phyloP scores from a whole-genome alignment of 768 basidiomycete genomes.

The Pisolithus tinctorius region DNA sequence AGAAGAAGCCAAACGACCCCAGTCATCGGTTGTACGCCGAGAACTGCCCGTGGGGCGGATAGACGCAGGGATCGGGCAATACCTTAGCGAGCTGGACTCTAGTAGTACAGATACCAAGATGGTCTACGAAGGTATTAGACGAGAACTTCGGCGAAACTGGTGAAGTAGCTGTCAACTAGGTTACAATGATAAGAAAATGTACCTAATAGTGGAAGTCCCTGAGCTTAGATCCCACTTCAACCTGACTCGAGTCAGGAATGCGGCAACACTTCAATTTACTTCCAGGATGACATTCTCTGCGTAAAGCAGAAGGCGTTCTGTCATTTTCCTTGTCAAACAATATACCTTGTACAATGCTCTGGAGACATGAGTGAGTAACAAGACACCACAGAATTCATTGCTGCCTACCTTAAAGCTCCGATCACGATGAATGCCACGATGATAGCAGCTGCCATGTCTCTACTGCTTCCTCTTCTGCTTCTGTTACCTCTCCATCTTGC shows the following conservation, averaged over 20 bases:
- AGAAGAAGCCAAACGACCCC: constrained; percentile 66
- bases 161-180: constrained; percentile 29
- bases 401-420: constrained; percentile 54
- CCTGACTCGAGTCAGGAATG: not conserved
- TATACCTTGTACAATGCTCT: constrained; percentile 74
- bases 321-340: constrained; percentile 48
- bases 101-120: constrained; percentile 54
- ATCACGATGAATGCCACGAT: constrained; percentile 53
- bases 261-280: constrained; percentile 39
- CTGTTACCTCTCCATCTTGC: constrained; percentile 58
- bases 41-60: constrained; percentile 78
- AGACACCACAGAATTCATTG: not conserved
- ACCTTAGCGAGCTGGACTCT: constrained; percentile 62
- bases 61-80: constrained; percentile 66
- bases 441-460: constrained; percentile 61
- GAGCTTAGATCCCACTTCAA: constrained; percentile 1
- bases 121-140: constrained; percentile 64
- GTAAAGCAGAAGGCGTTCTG: constrained; percentile 55
- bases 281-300: constrained; percentile 81
- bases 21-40: constrained; percentile 50
- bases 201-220: constrained; percentile 7
- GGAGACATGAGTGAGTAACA: constrained; percentile 8
- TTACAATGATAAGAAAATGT: constrained; percentile 8
- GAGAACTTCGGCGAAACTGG: constrained; percentile 68
- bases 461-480: constrained; percentile 44